These are phyloP conservation scores for Wickerhamiella pararugosa DNA, from an alignment of 1,139 yeast species.

Conservation along the genomic window DNA sequence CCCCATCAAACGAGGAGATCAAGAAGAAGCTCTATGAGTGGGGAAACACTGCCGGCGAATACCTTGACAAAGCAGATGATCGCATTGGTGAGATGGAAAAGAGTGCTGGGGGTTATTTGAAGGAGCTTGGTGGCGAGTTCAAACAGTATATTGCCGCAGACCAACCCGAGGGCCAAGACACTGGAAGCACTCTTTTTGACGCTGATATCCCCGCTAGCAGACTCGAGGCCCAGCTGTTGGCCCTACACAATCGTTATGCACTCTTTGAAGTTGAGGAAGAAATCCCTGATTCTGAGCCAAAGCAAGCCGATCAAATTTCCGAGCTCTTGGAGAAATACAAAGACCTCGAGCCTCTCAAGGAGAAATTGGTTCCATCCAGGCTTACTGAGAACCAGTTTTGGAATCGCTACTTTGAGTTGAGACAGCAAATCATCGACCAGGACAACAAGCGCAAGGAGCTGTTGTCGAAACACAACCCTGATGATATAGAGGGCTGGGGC, in stretches of 20 bases:
- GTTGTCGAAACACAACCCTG: constrained; percentile 31
- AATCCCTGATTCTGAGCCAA: constrained; percentile 31
- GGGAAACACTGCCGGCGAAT: constrained; percentile 18
- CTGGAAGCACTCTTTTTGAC: constrained; percentile 7
- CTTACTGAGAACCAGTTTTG: constrained; percentile 54
- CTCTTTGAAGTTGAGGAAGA: constrained; percentile 26
- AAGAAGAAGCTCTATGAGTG: constrained; percentile 7
- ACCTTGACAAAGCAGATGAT: constrained; percentile 50
- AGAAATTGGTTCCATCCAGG: constrained; percentile 49
- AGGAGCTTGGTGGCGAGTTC: constrained; percentile 35
- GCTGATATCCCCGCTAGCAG: constrained; percentile 33
- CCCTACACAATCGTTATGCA: constrained; percentile 34
- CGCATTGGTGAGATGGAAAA: constrained; percentile 55
- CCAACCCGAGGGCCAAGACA: constrained; percentile 2
- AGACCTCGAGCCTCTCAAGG: constrained; percentile 43
- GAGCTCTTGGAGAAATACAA: constrained; percentile 35
- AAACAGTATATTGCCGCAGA: constrained; percentile 14
- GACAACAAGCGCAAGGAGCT: constrained; percentile 56
- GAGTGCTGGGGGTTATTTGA: constrained; percentile 44
- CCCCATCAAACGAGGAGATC: constrained; percentile 5
- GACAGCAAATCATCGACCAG: constrained; percentile 39
- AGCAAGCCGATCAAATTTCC: constrained; percentile 39
- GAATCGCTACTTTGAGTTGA: constrained; percentile 52
- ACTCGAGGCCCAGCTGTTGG: constrained; percentile 43
- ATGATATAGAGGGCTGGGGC: constrained; percentile 28